phyloP scores from a whole-genome alignment of 495 filamentous ascomycete genomes.

The Tuber brumale region DNA sequence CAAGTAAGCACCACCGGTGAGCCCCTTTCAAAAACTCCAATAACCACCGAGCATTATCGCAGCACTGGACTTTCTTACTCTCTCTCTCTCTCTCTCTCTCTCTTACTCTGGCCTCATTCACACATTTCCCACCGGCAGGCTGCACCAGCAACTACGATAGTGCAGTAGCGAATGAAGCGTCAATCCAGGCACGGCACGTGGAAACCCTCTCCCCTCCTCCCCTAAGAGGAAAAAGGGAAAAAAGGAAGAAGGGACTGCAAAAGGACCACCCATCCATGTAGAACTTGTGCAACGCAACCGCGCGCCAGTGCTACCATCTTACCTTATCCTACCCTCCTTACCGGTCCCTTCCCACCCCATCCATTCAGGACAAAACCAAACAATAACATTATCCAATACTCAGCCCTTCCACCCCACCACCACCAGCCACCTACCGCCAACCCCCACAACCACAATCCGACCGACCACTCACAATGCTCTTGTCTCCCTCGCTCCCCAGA shows the following conservation, averaged over 20 bases:
- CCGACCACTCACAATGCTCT: conserved; percentile 2
- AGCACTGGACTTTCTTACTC: neutral
- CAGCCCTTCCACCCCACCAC: too few species aligned
- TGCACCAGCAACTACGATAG: neutral
- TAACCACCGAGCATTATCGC: neutral
- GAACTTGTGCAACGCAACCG: neutral
- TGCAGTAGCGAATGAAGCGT: neutral
- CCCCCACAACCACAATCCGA: neutral
- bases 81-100: neutral
- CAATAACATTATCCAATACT: conserved; percentile 1
- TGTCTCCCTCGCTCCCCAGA: neutral
- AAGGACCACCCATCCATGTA: neutral
- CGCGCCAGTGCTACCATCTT: neutral
- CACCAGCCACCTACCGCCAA: neutral
- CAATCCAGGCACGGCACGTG: conserved; percentile 5
- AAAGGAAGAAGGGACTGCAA: neutral
- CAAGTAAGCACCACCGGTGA: neutral
- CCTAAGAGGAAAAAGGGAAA: neutral
- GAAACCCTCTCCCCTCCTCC: neutral
- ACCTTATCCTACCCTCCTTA: neutral
- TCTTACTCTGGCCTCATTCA: neutral
- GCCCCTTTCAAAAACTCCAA: neutral
- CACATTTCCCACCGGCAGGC: neutral
- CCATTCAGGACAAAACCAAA: neutral
- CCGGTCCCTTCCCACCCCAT: neutral